These are phyloP conservation scores for Venturia pyrina DNA, from an alignment of 2,329 filamentous ascomycete species.

Conservation along the genomic window DNA sequence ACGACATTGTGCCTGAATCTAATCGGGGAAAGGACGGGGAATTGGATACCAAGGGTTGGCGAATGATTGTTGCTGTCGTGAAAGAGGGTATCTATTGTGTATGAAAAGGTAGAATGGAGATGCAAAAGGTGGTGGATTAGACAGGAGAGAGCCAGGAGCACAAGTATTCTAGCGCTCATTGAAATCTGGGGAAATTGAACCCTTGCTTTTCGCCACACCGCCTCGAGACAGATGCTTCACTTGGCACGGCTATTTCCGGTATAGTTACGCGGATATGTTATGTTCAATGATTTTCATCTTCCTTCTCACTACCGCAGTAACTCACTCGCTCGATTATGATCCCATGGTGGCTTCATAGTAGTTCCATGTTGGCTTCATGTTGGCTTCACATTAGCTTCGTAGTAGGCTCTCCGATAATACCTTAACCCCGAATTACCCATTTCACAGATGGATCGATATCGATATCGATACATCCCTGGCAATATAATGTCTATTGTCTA, in stretches of 20 bases:
- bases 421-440: too few species aligned
- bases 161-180: background rate
- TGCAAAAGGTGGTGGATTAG: background rate
- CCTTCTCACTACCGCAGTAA: too few species aligned
- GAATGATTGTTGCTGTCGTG: background rate
- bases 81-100: background rate
- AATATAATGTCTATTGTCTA: too few species aligned
- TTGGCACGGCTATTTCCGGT: background rate
- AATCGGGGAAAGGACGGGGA: background rate
- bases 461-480: too few species aligned
- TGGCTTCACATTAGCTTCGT: too few species aligned
- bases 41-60: background rate
- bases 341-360: too few species aligned
- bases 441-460: too few species aligned
- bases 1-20: constrained; percentile 4
- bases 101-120: background rate
- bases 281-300: too few species aligned
- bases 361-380: too few species aligned
- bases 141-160: background rate
- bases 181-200: background rate
- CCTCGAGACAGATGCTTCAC: background rate
- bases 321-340: too few species aligned
- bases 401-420: too few species aligned
- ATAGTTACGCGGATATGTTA: too few species aligned
- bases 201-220: background rate